Conservation (phyloP, 179 eudicot genomes). For the Actinidia polygama region DNA sequence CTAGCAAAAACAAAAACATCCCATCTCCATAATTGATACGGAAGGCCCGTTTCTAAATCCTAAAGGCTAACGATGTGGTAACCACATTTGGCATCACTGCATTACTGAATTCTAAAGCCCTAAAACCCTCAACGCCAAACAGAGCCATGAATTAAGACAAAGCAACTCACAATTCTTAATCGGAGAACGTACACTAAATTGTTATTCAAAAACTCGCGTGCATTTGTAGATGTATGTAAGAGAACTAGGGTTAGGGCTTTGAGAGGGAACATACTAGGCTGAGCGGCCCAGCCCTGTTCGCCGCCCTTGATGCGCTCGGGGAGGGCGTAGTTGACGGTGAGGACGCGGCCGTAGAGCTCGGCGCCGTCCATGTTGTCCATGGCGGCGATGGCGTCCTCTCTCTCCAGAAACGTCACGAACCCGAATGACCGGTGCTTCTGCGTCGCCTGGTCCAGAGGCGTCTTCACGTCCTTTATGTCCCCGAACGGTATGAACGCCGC, state of each 20-base stretch:
- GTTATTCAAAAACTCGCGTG: no score
- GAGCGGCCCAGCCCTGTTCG: constrained; percentile 99
- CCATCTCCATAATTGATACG: background rate
- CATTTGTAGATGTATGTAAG: no score
- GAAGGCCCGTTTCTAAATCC: no score
- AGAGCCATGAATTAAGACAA: background rate
- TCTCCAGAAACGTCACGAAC: constrained; percentile 86
- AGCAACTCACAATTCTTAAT: background rate
- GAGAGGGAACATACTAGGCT: constrained; percentile 59
- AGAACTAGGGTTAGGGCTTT: constrained; percentile 23
- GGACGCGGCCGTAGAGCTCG: constrained; percentile 92
- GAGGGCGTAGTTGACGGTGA: constrained; percentile 92
- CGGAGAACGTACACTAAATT: no score
- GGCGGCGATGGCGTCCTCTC: constrained; percentile 90
- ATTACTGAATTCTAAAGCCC: background rate
- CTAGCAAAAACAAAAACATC: background rate
- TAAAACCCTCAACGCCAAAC: background rate
- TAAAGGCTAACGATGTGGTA: no score
- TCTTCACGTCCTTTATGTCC: constrained; percentile 93
- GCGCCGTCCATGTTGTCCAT: constrained; percentile 99
- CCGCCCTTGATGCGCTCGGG: constrained; percentile 98
- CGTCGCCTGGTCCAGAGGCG: constrained; percentile 89
- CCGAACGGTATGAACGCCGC: constrained; percentile 97
- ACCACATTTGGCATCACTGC: no score
- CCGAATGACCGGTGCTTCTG: constrained; percentile 98